Percentiles rank a stretch among this genome's conserved stretches.
Conservation (phyloP, 495 filamentous ascomycete species). For the Schizothecium vesticola region DNA sequence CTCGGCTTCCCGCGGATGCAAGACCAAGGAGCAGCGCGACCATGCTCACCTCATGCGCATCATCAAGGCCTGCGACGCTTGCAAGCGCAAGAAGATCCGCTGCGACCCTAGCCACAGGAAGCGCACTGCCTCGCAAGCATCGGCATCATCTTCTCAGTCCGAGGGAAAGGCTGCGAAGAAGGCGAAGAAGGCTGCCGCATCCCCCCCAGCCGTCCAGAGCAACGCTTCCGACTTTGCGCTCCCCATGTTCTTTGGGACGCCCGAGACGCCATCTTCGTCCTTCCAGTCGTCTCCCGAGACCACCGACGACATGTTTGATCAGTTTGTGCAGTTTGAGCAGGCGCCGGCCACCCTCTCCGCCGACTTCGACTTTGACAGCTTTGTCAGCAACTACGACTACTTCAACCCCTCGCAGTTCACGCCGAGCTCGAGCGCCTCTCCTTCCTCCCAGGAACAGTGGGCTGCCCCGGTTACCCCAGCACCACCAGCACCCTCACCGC, state of each 20-base stretch:
- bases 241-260: slow-evolving; percentile 10
- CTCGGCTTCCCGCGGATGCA: slow-evolving; percentile 51
- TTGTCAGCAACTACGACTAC: slow-evolving; percentile 25
- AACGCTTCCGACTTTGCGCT: slow-evolving; percentile 14
- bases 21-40: slow-evolving; percentile 57
- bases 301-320: slow-evolving; percentile 32
- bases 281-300: slow-evolving; percentile 15
- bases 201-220: slow-evolving; percentile 12
- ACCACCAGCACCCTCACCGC: slow-evolving; percentile 11
- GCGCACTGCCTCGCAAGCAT: slow-evolving; percentile 29
- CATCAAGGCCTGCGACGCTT: slow-evolving; percentile 54
- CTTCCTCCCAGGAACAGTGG: slow-evolving; percentile 33
- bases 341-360: slow-evolving; percentile 19
- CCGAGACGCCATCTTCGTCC: slow-evolving; percentile 15
- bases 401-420: slow-evolving; percentile 30
- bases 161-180: slow-evolving; percentile 35
- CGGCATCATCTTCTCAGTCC: slow-evolving; percentile 21
- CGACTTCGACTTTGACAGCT: slow-evolving; percentile 28
- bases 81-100: slow-evolving; percentile 50
- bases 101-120: slow-evolving; percentile 49
- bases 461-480: slow-evolving; percentile 30
- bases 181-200: slow-evolving; percentile 31
- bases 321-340: slow-evolving; percentile 37
- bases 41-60: slow-evolving; percentile 54
- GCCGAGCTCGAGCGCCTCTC: slow-evolving; percentile 31